Base-by-base conservation (phyloP, 495 filamentous ascomycete genomes). In the Neurospora sp. region DNA sequence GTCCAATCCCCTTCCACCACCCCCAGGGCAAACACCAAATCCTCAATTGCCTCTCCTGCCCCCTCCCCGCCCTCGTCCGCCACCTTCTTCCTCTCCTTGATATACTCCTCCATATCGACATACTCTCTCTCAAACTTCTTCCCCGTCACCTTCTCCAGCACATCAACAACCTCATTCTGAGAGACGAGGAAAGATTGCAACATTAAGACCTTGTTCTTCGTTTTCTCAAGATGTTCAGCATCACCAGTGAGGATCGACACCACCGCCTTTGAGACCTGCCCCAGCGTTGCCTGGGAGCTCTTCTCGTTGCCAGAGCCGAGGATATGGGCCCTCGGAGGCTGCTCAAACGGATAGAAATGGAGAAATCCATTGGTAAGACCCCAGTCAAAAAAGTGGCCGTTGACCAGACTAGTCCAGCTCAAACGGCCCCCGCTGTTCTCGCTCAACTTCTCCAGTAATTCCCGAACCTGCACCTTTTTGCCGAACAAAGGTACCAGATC, bases 351-450 rank as follows among this genome's bases (percentile, higher is more conserved):
- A 39, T 86, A 79, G 31, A 87, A 77, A 42, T 79, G 76, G 19
- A 86, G 21, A 42, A 86, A 82, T 0, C 74, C 76, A 0, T 72
- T 69, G 69, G 79, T 11, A 2, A 87, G n/a, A 9, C 81, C 82
- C 81, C 81, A 86, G 74, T 87, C 85, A 31, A 86, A 82, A 73
- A 88, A 86, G 8, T 83, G 80, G 0, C 85, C 85, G 10, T 70
- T 84, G 13, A 82, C 78, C n/a, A 86, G 62, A 8, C 80, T 71
- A 0, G 83, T 85, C 76, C 83, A 88, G 0, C 74, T 80, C 69
- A 87, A 79, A 8, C 74, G 69, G 3, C 69, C 73, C 3, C 39
- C 7, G 3, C 38, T 31, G 8, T 24, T 17, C 0, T 71, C 72
- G 0, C 72, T 70, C 4, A 80, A 73, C 5, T 59, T 62, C 73